Percentiles rank a stretch among this genome's conserved stretches.
Evolutionary conservation across 305 asterid genomes (phyloP).

Genomic region (Galium porrigens): DNA sequence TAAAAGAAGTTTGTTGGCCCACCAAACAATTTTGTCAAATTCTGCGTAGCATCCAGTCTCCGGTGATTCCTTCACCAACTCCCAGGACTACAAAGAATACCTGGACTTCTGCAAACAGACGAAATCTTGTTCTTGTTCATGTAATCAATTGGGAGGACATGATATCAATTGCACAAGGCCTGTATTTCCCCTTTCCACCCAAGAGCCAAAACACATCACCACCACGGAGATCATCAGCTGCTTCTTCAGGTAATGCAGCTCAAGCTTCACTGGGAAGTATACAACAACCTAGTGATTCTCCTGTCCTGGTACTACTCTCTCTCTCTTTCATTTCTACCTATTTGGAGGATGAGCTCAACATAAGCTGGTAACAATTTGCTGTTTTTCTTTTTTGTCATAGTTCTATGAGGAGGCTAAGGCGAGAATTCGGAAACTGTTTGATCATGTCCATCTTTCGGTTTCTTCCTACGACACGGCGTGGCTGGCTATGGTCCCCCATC

Average conservation of each 20-base stretch:
- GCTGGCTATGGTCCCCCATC: constrained; percentile 96
- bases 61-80: not conserved
- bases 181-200: not conserved
- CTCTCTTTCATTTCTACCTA: not conserved
- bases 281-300: constrained; percentile 17
- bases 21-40: not conserved
- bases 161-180: not conserved
- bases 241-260: constrained; percentile 24
- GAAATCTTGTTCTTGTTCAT: not conserved
- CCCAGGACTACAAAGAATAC: not conserved
- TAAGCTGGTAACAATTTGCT: not conserved
- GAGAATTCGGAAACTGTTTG: constrained; percentile 41
- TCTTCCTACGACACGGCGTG: constrained; percentile 90
- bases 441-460: constrained; percentile 39
- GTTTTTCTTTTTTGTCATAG: constrained; percentile 17
- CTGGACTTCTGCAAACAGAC: not conserved
- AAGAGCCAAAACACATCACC: not conserved
- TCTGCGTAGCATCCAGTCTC: not conserved
- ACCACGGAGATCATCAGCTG: constrained; percentile 10
- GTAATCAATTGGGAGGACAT: not conserved
- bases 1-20: not conserved
- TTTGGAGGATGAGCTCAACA: not conserved
- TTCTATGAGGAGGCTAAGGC: constrained; percentile 35
- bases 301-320: constrained; percentile 21
- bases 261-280: constrained; percentile 25